phyloP scores from a whole-genome alignment of 2,329 filamentous ascomycete genomes.

The Pseudocercospora fuligena region DNA sequence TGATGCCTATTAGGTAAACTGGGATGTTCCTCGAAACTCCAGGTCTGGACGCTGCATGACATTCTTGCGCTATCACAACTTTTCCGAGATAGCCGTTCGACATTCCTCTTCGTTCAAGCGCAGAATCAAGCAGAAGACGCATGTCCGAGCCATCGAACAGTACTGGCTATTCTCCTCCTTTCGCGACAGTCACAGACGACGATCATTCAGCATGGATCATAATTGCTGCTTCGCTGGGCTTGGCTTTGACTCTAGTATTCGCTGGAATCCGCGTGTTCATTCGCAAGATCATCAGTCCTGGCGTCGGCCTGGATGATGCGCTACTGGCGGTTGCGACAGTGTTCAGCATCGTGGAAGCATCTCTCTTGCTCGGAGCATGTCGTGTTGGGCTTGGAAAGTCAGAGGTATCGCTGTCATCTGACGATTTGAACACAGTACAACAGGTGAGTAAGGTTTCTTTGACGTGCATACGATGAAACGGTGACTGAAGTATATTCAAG shows the following conservation, averaged over 20 bases:
- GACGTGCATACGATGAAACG: neutral
- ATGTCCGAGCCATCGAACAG: constrained; percentile 2
- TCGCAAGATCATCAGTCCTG: constrained; percentile 14
- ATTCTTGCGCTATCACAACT: neutral
- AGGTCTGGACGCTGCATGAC: neutral
- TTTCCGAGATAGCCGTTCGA: neutral
- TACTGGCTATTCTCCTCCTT: constrained; percentile 16
- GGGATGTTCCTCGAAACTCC: neutral
- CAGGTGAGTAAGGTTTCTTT: constrained; percentile 4
- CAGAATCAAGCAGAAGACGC: neutral
- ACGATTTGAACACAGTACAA: constrained; percentile 2
- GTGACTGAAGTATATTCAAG: neutral
- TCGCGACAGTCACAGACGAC: constrained; percentile 15
- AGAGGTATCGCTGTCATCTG: neutral
- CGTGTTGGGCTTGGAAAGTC: constrained; percentile 19
- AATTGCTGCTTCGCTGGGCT: constrained; percentile 21
- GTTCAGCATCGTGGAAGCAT: constrained; percentile 13
- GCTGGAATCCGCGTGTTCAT: constrained; percentile 20
- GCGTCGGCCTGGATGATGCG: constrained; percentile 20
- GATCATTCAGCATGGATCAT: constrained; percentile 28
- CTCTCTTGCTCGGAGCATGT: constrained; percentile 16
- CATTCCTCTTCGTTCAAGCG: neutral
- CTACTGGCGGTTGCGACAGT: constrained; percentile 12
- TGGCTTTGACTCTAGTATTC: constrained; percentile 17
- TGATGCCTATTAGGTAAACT: neutral